These are phyloP conservation scores for Saccharomyces cerevisiae DNA, from an alignment of 805 yeast species.

Conservation along the genomic window DNA sequence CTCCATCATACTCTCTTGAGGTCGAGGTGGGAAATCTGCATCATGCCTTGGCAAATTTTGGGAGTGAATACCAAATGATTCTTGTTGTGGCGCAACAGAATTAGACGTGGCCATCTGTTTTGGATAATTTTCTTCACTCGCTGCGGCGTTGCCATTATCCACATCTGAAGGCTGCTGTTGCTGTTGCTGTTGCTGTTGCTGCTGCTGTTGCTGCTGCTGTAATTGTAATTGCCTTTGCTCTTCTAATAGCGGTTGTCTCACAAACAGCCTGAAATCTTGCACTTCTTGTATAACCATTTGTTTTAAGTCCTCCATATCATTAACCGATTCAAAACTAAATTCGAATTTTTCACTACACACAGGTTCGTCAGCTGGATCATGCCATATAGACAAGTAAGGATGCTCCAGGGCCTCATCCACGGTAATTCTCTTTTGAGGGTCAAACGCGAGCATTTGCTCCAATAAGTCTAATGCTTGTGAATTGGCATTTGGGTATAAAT, in stretches of 20 bases:
- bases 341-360: constrained; percentile 75
- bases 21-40: constrained; percentile 52
- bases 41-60: constrained; percentile 32
- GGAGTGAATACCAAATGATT: constrained; percentile 42
- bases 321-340: constrained; percentile 77
- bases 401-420: constrained; percentile 85
- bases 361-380: constrained; percentile 88
- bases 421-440: constrained; percentile 74
- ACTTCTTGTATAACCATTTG: constrained; percentile 78
- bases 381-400: constrained; percentile 85
- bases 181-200: too few species aligned
- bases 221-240: constrained; percentile 33
- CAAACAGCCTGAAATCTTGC: constrained; percentile 65
- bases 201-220: constrained; percentile 12
- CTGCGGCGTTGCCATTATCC: constrained; percentile 6
- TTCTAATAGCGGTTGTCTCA: constrained; percentile 63
- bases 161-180: constrained; percentile 26
- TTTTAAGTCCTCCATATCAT: constrained; percentile 68
- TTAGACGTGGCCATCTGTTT: constrained; percentile 18
- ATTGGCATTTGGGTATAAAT: constrained; percentile 75
- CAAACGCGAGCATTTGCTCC: constrained; percentile 72
- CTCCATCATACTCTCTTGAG: constrained; percentile 41
- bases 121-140: constrained; percentile 11
- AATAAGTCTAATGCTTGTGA: constrained; percentile 79
- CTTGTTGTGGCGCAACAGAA: constrained; percentile 18